These are phyloP conservation scores for Linnemannia hyalina DNA, from an alignment of 192 early-diverging fungal genomes.

Conservation along the genomic window DNA sequence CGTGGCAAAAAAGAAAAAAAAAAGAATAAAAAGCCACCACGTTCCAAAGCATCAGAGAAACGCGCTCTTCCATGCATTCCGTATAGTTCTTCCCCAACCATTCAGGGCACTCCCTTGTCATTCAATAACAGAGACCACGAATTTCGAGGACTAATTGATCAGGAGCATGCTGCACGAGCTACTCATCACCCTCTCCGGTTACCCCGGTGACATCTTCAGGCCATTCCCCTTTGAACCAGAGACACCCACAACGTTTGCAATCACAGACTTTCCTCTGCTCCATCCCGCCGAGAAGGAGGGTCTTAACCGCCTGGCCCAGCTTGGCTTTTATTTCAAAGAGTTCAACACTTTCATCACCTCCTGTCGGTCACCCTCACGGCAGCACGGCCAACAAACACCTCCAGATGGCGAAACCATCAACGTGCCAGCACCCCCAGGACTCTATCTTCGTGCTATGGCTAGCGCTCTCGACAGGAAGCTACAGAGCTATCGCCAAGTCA, in stretches of 20 bases:
- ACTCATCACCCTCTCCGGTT: slow-evolving; percentile 73
- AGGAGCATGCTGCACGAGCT: slow-evolving; percentile 79
- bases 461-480: slow-evolving; percentile 59
- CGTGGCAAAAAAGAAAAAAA: not conserved
- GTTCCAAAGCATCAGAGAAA: not conserved
- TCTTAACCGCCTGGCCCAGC: slow-evolving; percentile 68
- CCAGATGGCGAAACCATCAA: not conserved
- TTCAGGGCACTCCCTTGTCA: not conserved
- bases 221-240: slow-evolving; percentile 60
- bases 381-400: slow-evolving; percentile 1
- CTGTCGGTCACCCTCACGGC: slow-evolving; percentile 12
- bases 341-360: slow-evolving; percentile 59
- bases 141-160: not conserved
- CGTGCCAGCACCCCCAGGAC: slow-evolving; percentile 1
- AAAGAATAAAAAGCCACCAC: not conserved
- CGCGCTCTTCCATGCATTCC: not conserved
- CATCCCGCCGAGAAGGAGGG: slow-evolving; percentile 73
- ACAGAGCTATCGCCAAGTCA: slow-evolving; percentile 58
- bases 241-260: slow-evolving; percentile 63
- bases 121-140: not conserved
- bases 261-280: slow-evolving; percentile 73
- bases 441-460: slow-evolving; percentile 68
- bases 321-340: slow-evolving; percentile 66
- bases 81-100: not conserved
- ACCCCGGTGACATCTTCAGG: slow-evolving; percentile 77